Conservation (phyloP, 768 basidiomycete genomes). For the Pholiota molesta region DNA sequence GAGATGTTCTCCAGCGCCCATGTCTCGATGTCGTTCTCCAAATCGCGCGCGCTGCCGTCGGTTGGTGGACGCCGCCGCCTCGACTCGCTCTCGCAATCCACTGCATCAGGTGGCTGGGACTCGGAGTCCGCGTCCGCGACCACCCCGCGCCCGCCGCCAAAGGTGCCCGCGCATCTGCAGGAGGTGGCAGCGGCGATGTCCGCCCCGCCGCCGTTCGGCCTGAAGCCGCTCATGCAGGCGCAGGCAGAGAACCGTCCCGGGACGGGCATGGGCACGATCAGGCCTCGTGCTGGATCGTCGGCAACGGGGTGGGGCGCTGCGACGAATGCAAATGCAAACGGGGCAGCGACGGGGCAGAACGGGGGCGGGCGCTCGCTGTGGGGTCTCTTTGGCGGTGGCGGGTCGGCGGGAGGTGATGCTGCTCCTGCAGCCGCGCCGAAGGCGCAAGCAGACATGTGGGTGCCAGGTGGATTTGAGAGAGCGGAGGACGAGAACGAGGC, state of each 20-base stretch:
- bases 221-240: conserved; percentile 2
- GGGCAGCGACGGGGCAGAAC: not conserved
- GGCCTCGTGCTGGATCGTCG: conserved; percentile 4
- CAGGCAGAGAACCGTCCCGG: conserved; percentile 7
- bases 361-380: conserved; percentile 17
- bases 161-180: conserved; percentile 25
- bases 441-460: not conserved
- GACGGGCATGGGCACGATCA: conserved; percentile 9
- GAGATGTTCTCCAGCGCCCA: not conserved
- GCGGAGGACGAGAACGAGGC: conserved; percentile 2
- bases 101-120: conserved; percentile 4
- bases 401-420: conserved; percentile 5
- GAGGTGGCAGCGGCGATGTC: conserved; percentile 8
- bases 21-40: not conserved
- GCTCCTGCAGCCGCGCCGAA: conserved; percentile 9
- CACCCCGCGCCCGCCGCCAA: conserved; percentile 27
- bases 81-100: not conserved
- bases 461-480: conserved; percentile 6
- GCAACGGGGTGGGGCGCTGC: conserved; percentile 1
- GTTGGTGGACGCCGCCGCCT: not conserved
- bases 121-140: conserved; percentile 16
- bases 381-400: conserved; percentile 22
- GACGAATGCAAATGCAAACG: conserved; percentile 11
- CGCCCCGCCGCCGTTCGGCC: conserved; percentile 7
- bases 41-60: not conserved